Percentiles rank a stretch among this genome's conserved stretches.
These are phyloP conservation scores for Kingdonia uniflora DNA, from an alignment of 164 flowering plant genomes.

Conservation along the genomic window DNA sequence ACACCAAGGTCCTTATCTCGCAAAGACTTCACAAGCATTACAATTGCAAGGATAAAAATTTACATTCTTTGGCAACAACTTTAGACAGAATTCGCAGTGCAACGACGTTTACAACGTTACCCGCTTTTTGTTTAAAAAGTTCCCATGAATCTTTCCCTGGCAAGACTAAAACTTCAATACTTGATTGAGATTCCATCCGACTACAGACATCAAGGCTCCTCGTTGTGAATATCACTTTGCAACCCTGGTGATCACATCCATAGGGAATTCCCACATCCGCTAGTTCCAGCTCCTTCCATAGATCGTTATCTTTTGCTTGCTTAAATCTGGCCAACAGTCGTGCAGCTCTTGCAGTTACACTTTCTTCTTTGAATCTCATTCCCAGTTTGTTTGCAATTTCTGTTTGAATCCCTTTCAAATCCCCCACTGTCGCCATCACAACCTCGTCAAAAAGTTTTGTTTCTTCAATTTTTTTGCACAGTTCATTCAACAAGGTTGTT, in stretches of 20 bases:
- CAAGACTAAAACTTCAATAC: neutral
- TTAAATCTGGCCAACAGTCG: neutral
- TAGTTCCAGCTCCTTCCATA: constrained; percentile 20
- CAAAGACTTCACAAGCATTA: constrained; percentile 15
- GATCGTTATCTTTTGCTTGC: constrained; percentile 6
- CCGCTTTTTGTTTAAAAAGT: constrained; percentile 11
- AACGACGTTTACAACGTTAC: neutral
- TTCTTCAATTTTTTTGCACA: neutral
- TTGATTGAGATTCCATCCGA: constrained; percentile 6
- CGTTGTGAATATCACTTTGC: constrained; percentile 16
- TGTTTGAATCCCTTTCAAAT: constrained; percentile 7
- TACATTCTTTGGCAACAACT: constrained; percentile 16
- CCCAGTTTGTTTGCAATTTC: constrained; percentile 12
- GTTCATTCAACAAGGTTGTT: constrained; percentile 11
- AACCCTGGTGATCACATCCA: neutral
- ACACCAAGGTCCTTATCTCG: neutral
- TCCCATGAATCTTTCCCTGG: constrained; percentile 12
- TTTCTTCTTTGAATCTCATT: neutral
- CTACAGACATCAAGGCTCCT: constrained; percentile 8
- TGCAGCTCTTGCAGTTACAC: neutral
- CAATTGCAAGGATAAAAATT: constrained; percentile 19
- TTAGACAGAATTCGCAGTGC: neutral
- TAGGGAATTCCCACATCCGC: constrained; percentile 16
- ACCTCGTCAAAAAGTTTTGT: no score
- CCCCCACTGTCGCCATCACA: constrained; percentile 9